These are phyloP conservation scores for Nannizziopsis barbatae DNA, from an alignment of 2,329 filamentous ascomycete genomes.

Conservation along the genomic window DNA sequence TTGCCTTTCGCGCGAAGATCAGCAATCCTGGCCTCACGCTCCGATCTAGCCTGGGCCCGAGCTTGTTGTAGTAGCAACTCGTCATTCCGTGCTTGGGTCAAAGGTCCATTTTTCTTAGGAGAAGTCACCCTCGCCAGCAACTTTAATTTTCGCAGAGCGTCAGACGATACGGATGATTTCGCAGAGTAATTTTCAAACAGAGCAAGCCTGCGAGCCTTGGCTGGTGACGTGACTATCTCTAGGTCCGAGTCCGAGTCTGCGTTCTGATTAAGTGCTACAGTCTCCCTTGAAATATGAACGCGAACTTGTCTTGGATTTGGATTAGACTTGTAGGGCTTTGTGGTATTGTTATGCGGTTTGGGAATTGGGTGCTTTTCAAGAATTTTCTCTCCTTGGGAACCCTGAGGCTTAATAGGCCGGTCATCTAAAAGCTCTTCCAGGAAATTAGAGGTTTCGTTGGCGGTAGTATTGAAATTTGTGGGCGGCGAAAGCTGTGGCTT, in stretches of 20 bases:
- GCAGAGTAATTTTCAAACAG: slow-evolving; percentile 59
- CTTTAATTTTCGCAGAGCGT: slow-evolving; percentile 57
- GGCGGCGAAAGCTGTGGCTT: not conserved
- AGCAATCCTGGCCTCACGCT: slow-evolving; percentile 66
- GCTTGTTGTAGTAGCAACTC: slow-evolving; percentile 57
- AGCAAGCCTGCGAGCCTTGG: slow-evolving; percentile 35
- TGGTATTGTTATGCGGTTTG: not conserved
- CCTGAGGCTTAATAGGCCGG: too few relatives aligned
- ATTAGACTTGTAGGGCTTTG: not conserved
- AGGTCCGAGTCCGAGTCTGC: slow-evolving; percentile 45
- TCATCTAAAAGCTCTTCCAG: too few relatives aligned
- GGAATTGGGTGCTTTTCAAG: not conserved
- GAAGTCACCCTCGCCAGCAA: slow-evolving; percentile 61
- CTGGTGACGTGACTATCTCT: slow-evolving; percentile 47
- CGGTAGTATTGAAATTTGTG: too few relatives aligned
- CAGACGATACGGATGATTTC: slow-evolving; percentile 42
- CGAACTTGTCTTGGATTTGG: slow-evolving; percentile 23
- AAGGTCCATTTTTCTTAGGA: slow-evolving; percentile 41
- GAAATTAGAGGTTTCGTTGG: too few relatives aligned
- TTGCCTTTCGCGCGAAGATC: slow-evolving; percentile 69
- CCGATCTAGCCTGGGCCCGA: slow-evolving; percentile 64
- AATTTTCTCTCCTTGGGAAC: too few relatives aligned
- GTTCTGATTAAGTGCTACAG: slow-evolving; percentile 26
- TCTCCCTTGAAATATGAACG: slow-evolving; percentile 32
- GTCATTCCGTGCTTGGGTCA: slow-evolving; percentile 61